Conservation (phyloP, 768 basidiomycete species). For the Tulasnella sp. region DNA sequence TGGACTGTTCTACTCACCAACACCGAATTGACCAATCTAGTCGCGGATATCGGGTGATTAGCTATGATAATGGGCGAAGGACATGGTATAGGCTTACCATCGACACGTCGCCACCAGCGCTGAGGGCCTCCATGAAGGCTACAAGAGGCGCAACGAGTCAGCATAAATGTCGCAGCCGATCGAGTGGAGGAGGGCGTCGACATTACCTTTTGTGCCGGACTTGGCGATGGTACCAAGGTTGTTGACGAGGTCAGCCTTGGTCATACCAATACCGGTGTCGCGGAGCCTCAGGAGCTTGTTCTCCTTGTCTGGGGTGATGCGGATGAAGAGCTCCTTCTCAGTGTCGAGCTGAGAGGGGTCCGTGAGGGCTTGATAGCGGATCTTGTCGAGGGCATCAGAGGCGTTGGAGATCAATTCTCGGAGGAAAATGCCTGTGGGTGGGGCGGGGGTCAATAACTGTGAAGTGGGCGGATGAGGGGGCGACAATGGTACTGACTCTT, state of each 20-base stretch:
- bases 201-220: conserved; percentile 81
- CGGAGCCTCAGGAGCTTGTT: conserved; percentile 88
- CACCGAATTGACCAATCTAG: conserved; percentile 73
- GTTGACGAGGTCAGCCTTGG: conserved; percentile 99
- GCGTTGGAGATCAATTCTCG: conserved; percentile 96
- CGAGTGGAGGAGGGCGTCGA: conserved; percentile 36
- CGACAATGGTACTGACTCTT: conserved; percentile 52
- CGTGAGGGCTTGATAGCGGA: conserved; percentile 95
- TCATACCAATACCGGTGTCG: conserved; percentile 99
- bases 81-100: conserved; percentile 54
- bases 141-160: conserved; percentile 43
- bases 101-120: conserved; percentile 55
- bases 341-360: conserved; percentile 87
- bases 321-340: conserved; percentile 92
- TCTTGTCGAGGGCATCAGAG: conserved; percentile 99
- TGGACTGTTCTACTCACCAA: conserved; percentile 49
- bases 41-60: conserved; percentile 36
- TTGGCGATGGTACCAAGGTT: conserved; percentile 96
- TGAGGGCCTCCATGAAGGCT: conserved; percentile 99
- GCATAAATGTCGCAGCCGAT: conserved; percentile 6
- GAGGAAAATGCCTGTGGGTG: conserved; percentile 83
- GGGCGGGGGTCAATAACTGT: neutral
- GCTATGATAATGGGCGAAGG: neutral
- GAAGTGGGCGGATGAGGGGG: neutral
- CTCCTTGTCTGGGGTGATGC: conserved; percentile 94